phyloP scores from a whole-genome alignment of 257 asterid species.

The Leptodermis oblonga region DNA sequence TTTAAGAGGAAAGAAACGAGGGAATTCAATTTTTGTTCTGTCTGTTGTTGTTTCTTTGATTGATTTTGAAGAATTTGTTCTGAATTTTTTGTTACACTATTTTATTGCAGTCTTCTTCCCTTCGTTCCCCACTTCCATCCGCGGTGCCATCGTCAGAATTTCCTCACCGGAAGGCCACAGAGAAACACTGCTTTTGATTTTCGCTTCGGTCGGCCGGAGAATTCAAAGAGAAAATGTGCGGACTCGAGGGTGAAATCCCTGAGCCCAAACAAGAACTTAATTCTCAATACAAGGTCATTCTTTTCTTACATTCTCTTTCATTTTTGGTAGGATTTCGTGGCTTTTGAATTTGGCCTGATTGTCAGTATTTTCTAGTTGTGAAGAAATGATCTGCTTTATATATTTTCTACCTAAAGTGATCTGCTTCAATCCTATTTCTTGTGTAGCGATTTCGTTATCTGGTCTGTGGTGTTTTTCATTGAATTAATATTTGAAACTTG shows the following conservation, averaged over 20 bases:
- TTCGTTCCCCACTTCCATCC: too few species aligned
- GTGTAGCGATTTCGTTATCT: not conserved
- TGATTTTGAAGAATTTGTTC: too few species aligned
- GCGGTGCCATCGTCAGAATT: too few species aligned
- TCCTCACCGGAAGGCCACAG: not conserved
- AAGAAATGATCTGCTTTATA: not conserved
- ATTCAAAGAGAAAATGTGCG: slow-evolving; percentile 64
- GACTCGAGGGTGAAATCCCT: slow-evolving; percentile 99
- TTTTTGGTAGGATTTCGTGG: not conserved
- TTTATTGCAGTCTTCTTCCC: too few species aligned
- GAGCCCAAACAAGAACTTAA: slow-evolving; percentile 98
- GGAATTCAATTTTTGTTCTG: too few species aligned
- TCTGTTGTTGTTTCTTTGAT: not conserved
- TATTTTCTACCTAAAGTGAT: slow-evolving; percentile 17
- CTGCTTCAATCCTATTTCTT: slow-evolving; percentile 19
- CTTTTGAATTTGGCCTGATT: not conserved
- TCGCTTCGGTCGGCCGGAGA: not conserved
- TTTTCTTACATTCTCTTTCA: not conserved
- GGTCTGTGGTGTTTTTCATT: slow-evolving; percentile 9
- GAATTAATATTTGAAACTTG: not conserved
- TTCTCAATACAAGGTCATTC: slow-evolving; percentile 91
- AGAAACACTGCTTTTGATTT: not conserved
- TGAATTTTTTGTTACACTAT: too few species aligned
- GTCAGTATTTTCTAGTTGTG: too few species aligned
- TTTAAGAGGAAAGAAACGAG: too few species aligned